Evolutionary conservation across 2,329 filamentous ascomycete species (phyloP).

Genomic region (Ceratocystis huliohia): DNA sequence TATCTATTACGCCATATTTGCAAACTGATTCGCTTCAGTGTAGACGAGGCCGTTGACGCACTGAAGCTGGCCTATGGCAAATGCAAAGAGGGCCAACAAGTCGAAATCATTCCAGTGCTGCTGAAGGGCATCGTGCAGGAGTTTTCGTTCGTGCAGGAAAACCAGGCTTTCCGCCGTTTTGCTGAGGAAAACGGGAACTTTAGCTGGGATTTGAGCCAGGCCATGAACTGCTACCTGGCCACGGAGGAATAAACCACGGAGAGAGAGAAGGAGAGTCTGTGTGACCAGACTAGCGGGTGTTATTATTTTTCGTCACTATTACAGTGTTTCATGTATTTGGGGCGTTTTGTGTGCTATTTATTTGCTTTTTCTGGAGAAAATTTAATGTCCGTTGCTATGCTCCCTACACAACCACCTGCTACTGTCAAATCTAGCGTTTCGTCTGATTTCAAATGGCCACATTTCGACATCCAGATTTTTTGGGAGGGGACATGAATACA

Average conservation of each 20-base stretch:
- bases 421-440: not conserved
- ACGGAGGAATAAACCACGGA: not conserved
- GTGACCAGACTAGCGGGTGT: not conserved
- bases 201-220: conserved; percentile 1
- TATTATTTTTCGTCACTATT: not conserved
- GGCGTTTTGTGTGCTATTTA: not conserved
- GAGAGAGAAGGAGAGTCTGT: not conserved
- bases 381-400: not conserved
- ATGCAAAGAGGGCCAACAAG: not conserved
- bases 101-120: not conserved
- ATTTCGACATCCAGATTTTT: no score
- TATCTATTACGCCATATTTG: not conserved
- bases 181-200: not conserved
- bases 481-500: no score
- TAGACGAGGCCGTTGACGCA: not conserved
- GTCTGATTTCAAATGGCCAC: not conserved
- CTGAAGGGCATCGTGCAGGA: not conserved
- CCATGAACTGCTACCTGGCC: not conserved
- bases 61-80: not conserved
- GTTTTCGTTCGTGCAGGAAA: not conserved
- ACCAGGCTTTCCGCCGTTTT: not conserved
- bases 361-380: not conserved
- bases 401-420: not conserved
- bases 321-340: not conserved
- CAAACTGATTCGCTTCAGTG: not conserved